These are phyloP conservation scores for Caloboletus firmus DNA, from an alignment of 1,284 basidiomycete genomes.

Conservation along the genomic window DNA sequence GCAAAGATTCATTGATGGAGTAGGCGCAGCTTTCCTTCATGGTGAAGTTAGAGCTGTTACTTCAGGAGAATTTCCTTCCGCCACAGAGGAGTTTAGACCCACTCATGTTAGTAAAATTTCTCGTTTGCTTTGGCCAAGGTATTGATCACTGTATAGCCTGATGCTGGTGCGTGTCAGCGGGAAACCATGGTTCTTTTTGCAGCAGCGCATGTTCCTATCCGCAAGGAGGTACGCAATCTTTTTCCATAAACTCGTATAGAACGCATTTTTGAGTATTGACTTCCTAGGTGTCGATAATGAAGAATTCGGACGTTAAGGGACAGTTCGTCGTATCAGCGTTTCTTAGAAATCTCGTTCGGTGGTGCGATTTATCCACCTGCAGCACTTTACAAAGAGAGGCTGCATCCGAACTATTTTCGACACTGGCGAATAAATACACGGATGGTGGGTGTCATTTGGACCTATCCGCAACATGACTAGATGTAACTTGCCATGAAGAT, in stretches of 20 bases:
- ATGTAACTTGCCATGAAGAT: slow-evolving; percentile 37
- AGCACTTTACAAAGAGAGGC: slow-evolving; percentile 60
- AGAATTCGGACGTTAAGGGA: slow-evolving; percentile 34
- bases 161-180: slow-evolving; percentile 50
- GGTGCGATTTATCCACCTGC: slow-evolving; percentile 53
- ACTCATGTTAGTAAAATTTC: slow-evolving; percentile 20
- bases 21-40: slow-evolving; percentile 61
- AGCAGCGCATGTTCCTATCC: slow-evolving; percentile 60
- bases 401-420: slow-evolving; percentile 61
- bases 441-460: slow-evolving; percentile 45
- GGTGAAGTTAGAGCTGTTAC: slow-evolving; percentile 59
- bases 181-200: slow-evolving; percentile 69
- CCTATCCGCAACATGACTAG: not conserved
- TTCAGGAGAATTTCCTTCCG: slow-evolving; percentile 39
- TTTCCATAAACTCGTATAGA: not conserved
- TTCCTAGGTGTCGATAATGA: slow-evolving; percentile 46
- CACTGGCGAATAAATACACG: slow-evolving; percentile 75
- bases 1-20: slow-evolving; percentile 50
- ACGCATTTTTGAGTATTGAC: not conserved
- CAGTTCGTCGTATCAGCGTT: slow-evolving; percentile 42
- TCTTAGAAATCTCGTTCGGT: slow-evolving; percentile 54
- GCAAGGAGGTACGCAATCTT: slow-evolving; percentile 55
- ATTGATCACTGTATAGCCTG: slow-evolving; percentile 37
- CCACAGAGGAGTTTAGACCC: slow-evolving; percentile 26
- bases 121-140: not conserved